phyloP scores from a whole-genome alignment of 352 stramenopile species.

The Achlya hypogyna region DNA sequence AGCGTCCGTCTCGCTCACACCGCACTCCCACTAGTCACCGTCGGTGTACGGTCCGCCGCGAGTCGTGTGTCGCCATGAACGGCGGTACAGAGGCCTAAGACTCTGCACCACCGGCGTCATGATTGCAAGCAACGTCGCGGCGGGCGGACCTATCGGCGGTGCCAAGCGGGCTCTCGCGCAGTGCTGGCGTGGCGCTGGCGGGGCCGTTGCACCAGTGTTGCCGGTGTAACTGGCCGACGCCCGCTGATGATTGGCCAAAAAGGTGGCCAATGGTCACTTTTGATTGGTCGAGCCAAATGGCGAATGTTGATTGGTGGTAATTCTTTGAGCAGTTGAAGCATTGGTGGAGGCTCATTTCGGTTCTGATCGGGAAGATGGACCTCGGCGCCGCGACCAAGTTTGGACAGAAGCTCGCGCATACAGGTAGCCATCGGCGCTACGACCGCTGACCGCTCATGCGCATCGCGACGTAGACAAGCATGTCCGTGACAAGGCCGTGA shows the following conservation, averaged over 20 bases:
- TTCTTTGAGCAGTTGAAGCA: neutral
- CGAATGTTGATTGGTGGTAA: neutral
- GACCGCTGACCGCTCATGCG: neutral
- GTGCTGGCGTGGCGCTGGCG: too few relatives aligned
- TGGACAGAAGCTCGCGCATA: conserved; percentile 76
- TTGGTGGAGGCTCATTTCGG: neutral
- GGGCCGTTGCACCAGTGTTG: too few relatives aligned
- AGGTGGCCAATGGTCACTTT: neutral
- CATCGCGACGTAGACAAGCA: conserved; percentile 51
- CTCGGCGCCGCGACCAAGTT: conserved; percentile 53
- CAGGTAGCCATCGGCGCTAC: conserved; percentile 26
- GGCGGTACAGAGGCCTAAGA: too few relatives aligned
- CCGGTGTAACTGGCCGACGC: too few relatives aligned
- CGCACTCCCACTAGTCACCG: too few relatives aligned
- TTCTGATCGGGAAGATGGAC: neutral
- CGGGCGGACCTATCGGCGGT: too few relatives aligned
- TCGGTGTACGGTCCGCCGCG: too few relatives aligned
- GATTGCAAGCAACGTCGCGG: too few relatives aligned
- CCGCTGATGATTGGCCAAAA: neutral
- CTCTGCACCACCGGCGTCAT: too few relatives aligned
- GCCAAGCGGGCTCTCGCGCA: too few relatives aligned
- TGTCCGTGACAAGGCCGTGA: conserved; percentile 71
- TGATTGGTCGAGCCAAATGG: neutral
- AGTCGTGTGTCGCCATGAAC: too few relatives aligned
- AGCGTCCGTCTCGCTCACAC: too few relatives aligned